Percentiles rank a stretch among this genome's conserved stretches.
These are phyloP conservation scores for Clavispora santaluciae DNA, from an alignment of 805 yeast species.

Conservation along the genomic window DNA sequence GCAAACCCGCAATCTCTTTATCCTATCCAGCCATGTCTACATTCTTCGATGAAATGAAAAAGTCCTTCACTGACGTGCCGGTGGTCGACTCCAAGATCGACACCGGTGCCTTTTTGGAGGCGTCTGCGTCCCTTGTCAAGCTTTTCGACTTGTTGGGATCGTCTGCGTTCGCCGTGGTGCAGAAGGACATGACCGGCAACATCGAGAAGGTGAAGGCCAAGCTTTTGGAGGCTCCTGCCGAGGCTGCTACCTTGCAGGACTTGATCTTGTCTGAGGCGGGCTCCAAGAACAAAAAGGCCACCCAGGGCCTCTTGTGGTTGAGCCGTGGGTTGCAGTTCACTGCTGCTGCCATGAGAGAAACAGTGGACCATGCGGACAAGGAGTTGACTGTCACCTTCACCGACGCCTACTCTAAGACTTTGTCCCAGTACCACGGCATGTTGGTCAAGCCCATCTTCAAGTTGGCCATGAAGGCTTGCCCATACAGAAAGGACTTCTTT, in stretches of 20 bases:
- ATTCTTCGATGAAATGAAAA: constrained; percentile 74
- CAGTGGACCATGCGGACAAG: constrained; percentile 53
- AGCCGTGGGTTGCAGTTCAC: constrained; percentile 84
- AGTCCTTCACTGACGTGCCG: constrained; percentile 72
- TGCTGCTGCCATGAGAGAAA: constrained; percentile 83
- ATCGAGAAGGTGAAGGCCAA: constrained; percentile 68
- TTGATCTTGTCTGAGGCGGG: constrained; percentile 68
- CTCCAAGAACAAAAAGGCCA: constrained; percentile 69
- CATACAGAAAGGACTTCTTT: constrained; percentile 82
- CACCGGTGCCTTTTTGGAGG: constrained; percentile 74
- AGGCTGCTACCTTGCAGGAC: constrained; percentile 68
- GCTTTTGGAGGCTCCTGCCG: constrained; percentile 59
- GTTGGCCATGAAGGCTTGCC: constrained; percentile 93
- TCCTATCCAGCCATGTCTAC: constrained; percentile 48
- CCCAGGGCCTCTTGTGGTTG: constrained; percentile 88
- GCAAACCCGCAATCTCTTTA: background rate
- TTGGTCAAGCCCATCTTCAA: constrained; percentile 82
- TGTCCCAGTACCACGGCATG: constrained; percentile 77
- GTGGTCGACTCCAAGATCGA: constrained; percentile 58
- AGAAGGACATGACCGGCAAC: constrained; percentile 84
- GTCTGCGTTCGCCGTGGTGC: constrained; percentile 79
- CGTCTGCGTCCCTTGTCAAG: constrained; percentile 77
- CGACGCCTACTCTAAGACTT: constrained; percentile 76
- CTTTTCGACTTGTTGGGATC: constrained; percentile 82
- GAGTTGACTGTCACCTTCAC: constrained; percentile 79